These are phyloP conservation scores for Mortierella hygrophila DNA, from an alignment of 192 early-diverging fungal species.

Conservation along the genomic window DNA sequence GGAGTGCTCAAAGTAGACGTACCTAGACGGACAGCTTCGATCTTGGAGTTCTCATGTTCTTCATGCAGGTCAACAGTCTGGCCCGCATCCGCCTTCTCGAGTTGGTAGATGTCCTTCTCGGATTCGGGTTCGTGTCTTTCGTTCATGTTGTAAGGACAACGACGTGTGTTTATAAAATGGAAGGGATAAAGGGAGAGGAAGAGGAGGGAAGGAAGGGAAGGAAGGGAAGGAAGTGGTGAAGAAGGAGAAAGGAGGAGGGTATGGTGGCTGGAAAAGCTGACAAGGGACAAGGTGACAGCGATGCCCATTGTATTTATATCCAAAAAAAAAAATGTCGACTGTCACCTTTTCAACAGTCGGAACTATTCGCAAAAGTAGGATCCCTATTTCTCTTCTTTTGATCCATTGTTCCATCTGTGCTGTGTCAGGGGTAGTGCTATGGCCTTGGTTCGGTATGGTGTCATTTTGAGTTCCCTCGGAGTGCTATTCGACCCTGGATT, in stretches of 20 bases:
- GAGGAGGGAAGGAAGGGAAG: background rate
- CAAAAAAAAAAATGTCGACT: background rate
- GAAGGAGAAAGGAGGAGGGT: background rate
- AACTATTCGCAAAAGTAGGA: background rate
- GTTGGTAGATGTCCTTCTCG: background rate
- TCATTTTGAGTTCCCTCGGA: background rate
- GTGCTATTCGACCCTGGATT: background rate
- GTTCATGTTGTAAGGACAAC: background rate
- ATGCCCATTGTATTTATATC: background rate
- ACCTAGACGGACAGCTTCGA: conserved; percentile 54
- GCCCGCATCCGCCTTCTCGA: background rate
- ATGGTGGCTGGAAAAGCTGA: conserved; percentile 6
- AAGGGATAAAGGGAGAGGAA: background rate
- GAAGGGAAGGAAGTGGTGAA: background rate
- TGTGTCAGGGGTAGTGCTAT: background rate
- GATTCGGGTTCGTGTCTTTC: background rate
- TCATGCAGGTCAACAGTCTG: background rate
- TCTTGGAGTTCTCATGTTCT: conserved; percentile 32
- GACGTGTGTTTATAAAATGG: too few relatives aligned
- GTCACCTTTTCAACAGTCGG: background rate
- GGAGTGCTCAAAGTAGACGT: background rate
- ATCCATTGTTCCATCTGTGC: background rate
- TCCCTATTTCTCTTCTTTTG: background rate
- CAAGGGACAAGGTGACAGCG: background rate
- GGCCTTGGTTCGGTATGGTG: background rate